phyloP scores from a whole-genome alignment of 2,329 filamentous ascomycete species.

The Curvularia sp. region DNA sequence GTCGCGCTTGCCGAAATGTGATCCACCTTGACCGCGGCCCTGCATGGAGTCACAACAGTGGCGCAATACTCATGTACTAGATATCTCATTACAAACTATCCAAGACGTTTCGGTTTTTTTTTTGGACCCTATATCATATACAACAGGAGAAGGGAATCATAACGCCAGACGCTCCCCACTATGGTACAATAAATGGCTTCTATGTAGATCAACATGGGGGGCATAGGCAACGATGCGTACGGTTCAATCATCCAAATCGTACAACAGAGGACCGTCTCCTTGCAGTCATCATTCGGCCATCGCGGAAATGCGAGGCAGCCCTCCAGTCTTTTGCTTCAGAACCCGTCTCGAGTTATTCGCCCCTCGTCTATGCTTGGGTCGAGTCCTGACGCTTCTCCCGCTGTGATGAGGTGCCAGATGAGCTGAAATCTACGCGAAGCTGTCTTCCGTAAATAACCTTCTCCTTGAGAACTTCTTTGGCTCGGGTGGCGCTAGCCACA shows the following conservation, averaged over 20 bases:
- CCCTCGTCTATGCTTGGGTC: conserved; percentile 21
- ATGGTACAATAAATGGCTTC: conserved; percentile 36
- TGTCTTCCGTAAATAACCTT: conserved; percentile 70
- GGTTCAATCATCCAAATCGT: conserved; percentile 18
- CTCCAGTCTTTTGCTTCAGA: neutral
- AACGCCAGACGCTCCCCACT: conserved; percentile 41
- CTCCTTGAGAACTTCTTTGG: conserved; percentile 61
- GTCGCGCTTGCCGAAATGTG: conserved; percentile 6
- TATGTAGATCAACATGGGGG: conserved; percentile 36
- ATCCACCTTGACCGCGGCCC: neutral
- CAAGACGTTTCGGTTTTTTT: conserved; percentile 3
- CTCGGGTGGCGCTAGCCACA: conserved; percentile 68
- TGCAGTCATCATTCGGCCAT: neutral
- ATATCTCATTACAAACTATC: conserved; percentile 18
- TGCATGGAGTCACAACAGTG: neutral
- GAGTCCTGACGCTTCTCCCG: conserved; percentile 24
- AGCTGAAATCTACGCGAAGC: conserved; percentile 71
- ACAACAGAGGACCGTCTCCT: conserved; percentile 12
- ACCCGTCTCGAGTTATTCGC: neutral
- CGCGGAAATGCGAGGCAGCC: neutral
- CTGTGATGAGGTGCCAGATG: conserved; percentile 22
- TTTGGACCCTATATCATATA: conserved; percentile 21
- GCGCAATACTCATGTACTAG: neutral
- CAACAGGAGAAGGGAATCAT: conserved; percentile 33
- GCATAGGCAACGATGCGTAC: conserved; percentile 28